phyloP scores from a whole-genome alignment of 2,329 filamentous ascomycete genomes.

The Mariannaea sp. region DNA sequence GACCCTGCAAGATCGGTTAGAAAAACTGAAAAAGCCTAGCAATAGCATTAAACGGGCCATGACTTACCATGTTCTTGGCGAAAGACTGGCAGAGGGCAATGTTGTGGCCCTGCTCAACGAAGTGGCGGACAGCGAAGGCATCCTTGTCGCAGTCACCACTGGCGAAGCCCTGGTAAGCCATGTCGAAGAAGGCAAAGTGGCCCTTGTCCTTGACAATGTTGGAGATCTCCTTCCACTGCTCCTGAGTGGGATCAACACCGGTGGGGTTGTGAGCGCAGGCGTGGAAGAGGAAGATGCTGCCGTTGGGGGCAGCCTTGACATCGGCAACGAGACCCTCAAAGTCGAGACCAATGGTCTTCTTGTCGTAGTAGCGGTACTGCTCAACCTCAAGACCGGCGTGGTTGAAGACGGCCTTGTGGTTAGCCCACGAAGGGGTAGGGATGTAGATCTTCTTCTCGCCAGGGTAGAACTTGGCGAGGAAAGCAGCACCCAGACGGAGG shows the following conservation, averaged over 20 bases:
- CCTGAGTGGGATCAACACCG: constrained; percentile 87
- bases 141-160: constrained; percentile 90
- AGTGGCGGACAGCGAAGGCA: constrained; percentile 91
- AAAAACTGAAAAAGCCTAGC: neutral
- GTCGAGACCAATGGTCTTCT: constrained; percentile 96
- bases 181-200: constrained; percentile 98
- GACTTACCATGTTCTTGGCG: constrained; percentile 94
- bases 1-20: constrained; percentile 62
- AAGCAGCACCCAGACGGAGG: constrained; percentile 90
- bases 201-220: constrained; percentile 81
- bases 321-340: constrained; percentile 92
- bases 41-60: neutral
- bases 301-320: constrained; percentile 84
- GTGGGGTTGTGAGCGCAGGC: constrained; percentile 98
- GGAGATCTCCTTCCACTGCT: constrained; percentile 93
- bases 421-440: constrained; percentile 94
- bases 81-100: constrained; percentile 91
- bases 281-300: constrained; percentile 91
- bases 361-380: constrained; percentile 99
- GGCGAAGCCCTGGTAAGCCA: constrained; percentile 99
- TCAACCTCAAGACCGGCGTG: constrained; percentile 89
- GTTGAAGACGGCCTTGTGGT: constrained; percentile 95
- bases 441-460: constrained; percentile 96
- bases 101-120: constrained; percentile 89
- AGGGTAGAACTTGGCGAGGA: constrained; percentile 90